These are phyloP conservation scores for Boletellus ananas DNA, from an alignment of 768 basidiomycete species.

Conservation along the genomic window DNA sequence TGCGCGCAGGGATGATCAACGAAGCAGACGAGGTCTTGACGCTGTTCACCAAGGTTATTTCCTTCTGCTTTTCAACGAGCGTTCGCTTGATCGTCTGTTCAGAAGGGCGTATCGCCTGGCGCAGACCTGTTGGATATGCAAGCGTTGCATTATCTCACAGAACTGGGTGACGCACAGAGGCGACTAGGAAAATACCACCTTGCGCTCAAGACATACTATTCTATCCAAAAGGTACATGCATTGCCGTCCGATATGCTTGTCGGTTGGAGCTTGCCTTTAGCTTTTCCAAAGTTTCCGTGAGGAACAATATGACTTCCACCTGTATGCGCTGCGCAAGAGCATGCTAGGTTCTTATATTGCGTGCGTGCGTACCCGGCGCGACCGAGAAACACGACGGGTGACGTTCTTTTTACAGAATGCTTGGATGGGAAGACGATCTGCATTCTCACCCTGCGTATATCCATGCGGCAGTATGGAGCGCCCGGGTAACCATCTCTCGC, in stretches of 20 bases:
- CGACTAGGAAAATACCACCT: slow-evolving; percentile 62
- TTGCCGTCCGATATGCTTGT: slow-evolving; percentile 1
- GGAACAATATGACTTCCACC: slow-evolving; percentile 97
- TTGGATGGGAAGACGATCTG: slow-evolving; percentile 78
- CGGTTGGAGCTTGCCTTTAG: slow-evolving; percentile 34
- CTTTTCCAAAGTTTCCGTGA: slow-evolving; percentile 86
- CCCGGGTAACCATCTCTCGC: slow-evolving; percentile 45
- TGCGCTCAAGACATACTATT: slow-evolving; percentile 82
- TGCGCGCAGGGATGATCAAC: slow-evolving; percentile 76
- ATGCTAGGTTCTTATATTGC: slow-evolving; percentile 82
- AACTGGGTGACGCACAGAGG: slow-evolving; percentile 73
- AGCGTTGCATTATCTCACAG: slow-evolving; percentile 78
- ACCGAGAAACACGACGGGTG: not conserved
- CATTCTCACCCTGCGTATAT: slow-evolving; percentile 76
- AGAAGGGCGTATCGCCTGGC: slow-evolving; percentile 86
- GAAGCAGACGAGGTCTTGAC: slow-evolving; percentile 74
- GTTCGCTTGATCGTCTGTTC: slow-evolving; percentile 10
- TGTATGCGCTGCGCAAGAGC: slow-evolving; percentile 86
- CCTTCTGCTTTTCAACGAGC: not conserved
- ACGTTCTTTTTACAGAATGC: slow-evolving; percentile 45
- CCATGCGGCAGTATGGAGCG: slow-evolving; percentile 64
- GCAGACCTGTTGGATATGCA: slow-evolving; percentile 95
- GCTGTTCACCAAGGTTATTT: slow-evolving; percentile 82
- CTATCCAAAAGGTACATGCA: slow-evolving; percentile 61
- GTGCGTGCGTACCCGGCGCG: slow-evolving; percentile 45